Evolutionary conservation across 2,329 filamentous ascomycete genomes (phyloP).

Genomic region (Aureobasidium leucospermi): DNA sequence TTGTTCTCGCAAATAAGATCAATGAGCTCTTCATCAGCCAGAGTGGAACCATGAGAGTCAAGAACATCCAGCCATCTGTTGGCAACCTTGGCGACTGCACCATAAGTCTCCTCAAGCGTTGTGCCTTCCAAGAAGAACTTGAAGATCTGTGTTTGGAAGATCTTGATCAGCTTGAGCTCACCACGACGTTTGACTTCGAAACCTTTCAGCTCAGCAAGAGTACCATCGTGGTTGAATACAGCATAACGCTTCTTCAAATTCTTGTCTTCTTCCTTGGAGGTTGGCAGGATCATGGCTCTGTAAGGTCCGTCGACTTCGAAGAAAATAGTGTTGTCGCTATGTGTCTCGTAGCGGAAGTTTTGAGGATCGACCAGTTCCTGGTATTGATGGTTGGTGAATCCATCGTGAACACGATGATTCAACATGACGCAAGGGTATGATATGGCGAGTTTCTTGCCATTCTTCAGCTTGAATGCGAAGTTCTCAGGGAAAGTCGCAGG

Average conservation of each 20-base stretch:
- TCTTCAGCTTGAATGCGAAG: slow-evolving; percentile 87
- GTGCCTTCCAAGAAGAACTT: slow-evolving; percentile 95
- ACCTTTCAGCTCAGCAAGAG: slow-evolving; percentile 88
- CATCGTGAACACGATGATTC: slow-evolving; percentile 90
- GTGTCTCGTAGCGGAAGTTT: slow-evolving; percentile 86
- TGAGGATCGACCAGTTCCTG: slow-evolving; percentile 75
- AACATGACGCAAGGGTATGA: slow-evolving; percentile 99
- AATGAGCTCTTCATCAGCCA: slow-evolving; percentile 95
- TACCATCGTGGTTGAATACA: slow-evolving; percentile 97
- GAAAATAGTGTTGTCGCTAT: slow-evolving; percentile 98
- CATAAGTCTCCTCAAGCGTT: slow-evolving; percentile 83
- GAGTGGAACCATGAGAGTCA: slow-evolving; percentile 75
- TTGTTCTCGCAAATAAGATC: slow-evolving; percentile 99
- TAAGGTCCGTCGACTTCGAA: slow-evolving; percentile 99
- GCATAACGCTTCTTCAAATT: slow-evolving; percentile 99
- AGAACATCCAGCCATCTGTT: slow-evolving; percentile 96
- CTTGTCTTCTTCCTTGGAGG: slow-evolving; percentile 98
- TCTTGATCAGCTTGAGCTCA: slow-evolving; percentile 98
- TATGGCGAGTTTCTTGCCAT: slow-evolving; percentile 91
- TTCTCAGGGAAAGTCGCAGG: slow-evolving; percentile 95
- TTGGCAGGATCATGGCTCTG: slow-evolving; percentile 93
- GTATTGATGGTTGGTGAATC: slow-evolving; percentile 96
- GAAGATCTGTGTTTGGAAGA: slow-evolving; percentile 98
- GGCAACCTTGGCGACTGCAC: slow-evolving; percentile 84
- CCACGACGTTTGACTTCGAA: slow-evolving; percentile 97